Evolutionary conservation across 2,329 filamentous ascomycete species (phyloP).

Genomic region (Epichloe sp.): DNA sequence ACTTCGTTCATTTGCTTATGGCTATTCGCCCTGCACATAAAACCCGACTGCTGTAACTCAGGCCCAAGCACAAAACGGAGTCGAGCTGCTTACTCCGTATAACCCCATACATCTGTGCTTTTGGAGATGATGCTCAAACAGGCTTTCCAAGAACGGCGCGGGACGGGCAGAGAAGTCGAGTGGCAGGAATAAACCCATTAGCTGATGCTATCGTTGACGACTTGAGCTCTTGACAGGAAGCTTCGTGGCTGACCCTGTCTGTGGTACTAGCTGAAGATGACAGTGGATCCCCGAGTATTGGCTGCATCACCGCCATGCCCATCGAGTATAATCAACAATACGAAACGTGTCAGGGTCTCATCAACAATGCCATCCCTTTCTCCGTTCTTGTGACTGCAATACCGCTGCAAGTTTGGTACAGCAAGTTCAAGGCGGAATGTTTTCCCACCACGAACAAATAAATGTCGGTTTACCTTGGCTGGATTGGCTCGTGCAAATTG

Average conservation of each 20-base stretch:
- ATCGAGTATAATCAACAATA: neutral
- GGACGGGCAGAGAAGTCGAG: slow-evolving; percentile 4
- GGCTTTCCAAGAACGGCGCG: slow-evolving; percentile 2
- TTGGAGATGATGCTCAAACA: neutral
- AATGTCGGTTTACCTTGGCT: neutral
- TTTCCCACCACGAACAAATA: neutral
- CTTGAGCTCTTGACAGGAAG: neutral
- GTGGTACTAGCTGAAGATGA: neutral
- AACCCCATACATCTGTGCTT: neutral
- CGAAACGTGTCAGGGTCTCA: no score
- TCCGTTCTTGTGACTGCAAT: slow-evolving; percentile 1
- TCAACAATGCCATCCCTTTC: neutral
- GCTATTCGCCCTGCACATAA: neutral
- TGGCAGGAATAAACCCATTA: neutral
- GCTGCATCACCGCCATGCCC: neutral
- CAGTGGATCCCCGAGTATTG: neutral
- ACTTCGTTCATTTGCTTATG: no score
- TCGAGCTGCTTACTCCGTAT: neutral
- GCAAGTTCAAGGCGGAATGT: neutral
- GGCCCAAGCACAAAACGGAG: neutral
- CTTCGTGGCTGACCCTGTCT: neutral
- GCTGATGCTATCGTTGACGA: neutral
- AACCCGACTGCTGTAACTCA: no score
- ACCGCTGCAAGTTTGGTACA: neutral
- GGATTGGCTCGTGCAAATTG: neutral